These are phyloP conservation scores for Coffea humblotiana DNA, from an alignment of 305 asterid genomes.

Conservation along the genomic window DNA sequence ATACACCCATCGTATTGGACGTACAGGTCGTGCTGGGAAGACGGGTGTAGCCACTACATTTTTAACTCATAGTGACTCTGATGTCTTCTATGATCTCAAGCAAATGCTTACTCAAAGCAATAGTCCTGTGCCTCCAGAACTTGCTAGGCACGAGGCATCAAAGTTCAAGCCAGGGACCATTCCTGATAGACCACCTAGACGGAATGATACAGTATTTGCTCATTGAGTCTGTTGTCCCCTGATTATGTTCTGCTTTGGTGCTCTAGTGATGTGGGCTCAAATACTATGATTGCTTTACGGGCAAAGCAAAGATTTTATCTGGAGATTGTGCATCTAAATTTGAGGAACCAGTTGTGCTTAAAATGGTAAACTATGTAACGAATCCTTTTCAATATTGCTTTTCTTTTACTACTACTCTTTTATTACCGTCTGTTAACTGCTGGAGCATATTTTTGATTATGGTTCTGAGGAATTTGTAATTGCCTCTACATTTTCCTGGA, in stretches of 20 bases:
- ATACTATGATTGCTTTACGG: neutral
- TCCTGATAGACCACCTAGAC: constrained; percentile 75
- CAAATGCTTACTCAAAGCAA: constrained; percentile 81
- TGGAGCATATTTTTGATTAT: neutral
- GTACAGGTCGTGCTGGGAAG: constrained; percentile 97
- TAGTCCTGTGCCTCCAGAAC: constrained; percentile 85
- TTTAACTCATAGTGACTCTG: constrained; percentile 70
- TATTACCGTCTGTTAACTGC: neutral
- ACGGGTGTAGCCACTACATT: constrained; percentile 84
- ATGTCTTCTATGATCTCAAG: constrained; percentile 80
- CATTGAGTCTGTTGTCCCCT: constrained; percentile 34
- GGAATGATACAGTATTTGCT: constrained; percentile 69
- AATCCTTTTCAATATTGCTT: neutral
- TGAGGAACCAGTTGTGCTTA: neutral
- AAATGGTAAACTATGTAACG: neutral
- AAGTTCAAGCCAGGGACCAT: constrained; percentile 76
- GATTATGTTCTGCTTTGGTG: neutral
- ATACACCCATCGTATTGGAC: constrained; percentile 90
- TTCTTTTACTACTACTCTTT: neutral
- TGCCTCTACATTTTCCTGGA: neutral
- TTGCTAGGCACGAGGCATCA: constrained; percentile 80
- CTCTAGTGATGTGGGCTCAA: neutral
- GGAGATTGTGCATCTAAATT: neutral
- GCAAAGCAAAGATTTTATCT: neutral
- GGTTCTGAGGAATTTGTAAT: neutral